Conservation (phyloP, 78 protist species). For the Emiliania huxleyi region DNA sequence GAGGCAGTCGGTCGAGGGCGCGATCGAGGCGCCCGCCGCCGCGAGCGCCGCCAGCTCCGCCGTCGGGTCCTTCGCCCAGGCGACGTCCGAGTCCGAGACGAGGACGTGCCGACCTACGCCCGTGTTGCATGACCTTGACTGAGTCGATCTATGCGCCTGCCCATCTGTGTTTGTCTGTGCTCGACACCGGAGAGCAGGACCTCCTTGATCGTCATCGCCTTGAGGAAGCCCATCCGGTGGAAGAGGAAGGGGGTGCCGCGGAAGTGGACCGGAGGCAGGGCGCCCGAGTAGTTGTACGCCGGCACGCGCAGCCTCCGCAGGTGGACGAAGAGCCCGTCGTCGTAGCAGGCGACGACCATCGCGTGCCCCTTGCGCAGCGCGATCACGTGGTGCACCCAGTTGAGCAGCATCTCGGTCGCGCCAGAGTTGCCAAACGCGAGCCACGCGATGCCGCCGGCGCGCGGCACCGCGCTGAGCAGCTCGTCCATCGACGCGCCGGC, state of each 20-base stretch:
- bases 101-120: not conserved
- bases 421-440: not conserved
- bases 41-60: not conserved
- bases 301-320: not conserved
- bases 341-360: not conserved
- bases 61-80: not conserved
- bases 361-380: not conserved
- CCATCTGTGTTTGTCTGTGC: no score
- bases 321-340: not conserved
- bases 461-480: not conserved
- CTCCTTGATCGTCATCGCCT: not conserved
- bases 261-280: not conserved
- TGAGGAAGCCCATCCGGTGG: not conserved
- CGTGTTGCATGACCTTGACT: no score
- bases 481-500: not conserved
- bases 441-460: not conserved
- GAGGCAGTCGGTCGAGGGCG: not conserved
- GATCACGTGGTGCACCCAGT: not conserved
- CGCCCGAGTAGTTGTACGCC: not conserved
- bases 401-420: not conserved
- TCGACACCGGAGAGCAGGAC: not conserved
- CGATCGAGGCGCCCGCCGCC: not conserved
- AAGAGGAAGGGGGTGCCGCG: not conserved
- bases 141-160: no score
- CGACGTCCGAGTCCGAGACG: slow-evolving; percentile 9